phyloP scores from a whole-genome alignment of 2,329 filamentous ascomycete genomes.

The Cladosporium sp. region DNA sequence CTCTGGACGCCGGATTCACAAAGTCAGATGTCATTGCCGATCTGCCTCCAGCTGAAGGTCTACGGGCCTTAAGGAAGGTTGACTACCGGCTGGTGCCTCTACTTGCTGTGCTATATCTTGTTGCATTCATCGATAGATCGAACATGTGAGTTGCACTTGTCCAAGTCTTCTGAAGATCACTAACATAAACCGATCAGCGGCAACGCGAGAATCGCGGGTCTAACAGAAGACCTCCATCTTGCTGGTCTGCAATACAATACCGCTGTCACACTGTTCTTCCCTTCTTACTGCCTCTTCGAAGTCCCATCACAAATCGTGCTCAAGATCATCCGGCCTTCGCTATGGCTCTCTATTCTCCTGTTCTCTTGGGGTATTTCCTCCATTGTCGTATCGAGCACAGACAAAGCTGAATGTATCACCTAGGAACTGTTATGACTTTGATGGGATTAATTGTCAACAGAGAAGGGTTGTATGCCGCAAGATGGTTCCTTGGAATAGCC shows the following conservation, averaged over 20 bases:
- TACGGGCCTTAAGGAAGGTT: constrained; percentile 43
- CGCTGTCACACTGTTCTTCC: constrained; percentile 63
- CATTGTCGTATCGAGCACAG: background rate
- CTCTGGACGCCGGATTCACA: constrained; percentile 19
- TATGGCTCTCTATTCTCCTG: constrained; percentile 29
- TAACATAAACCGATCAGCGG: constrained; percentile 21
- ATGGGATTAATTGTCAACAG: constrained; percentile 26
- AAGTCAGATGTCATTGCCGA: constrained; percentile 15
- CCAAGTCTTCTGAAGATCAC: background rate
- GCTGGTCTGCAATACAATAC: constrained; percentile 57
- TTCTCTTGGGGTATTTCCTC: constrained; percentile 26
- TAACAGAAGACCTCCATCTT: constrained; percentile 26
- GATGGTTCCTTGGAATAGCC: constrained; percentile 24
- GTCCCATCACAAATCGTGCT: constrained; percentile 26
- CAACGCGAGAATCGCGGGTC: constrained; percentile 31
- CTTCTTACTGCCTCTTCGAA: constrained; percentile 44
- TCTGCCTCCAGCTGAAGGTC: constrained; percentile 13
- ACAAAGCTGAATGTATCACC: background rate
- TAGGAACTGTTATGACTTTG: background rate
- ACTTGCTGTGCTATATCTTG: constrained; percentile 47
- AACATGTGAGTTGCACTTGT: constrained; percentile 21
- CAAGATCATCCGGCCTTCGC: constrained; percentile 26
- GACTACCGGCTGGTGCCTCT: constrained; percentile 41
- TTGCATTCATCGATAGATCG: constrained; percentile 56
- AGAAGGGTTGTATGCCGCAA: constrained; percentile 20